These are phyloP conservation scores for Ilyonectria robusta DNA, from an alignment of 2,329 filamentous ascomycete species.

Conservation along the genomic window DNA sequence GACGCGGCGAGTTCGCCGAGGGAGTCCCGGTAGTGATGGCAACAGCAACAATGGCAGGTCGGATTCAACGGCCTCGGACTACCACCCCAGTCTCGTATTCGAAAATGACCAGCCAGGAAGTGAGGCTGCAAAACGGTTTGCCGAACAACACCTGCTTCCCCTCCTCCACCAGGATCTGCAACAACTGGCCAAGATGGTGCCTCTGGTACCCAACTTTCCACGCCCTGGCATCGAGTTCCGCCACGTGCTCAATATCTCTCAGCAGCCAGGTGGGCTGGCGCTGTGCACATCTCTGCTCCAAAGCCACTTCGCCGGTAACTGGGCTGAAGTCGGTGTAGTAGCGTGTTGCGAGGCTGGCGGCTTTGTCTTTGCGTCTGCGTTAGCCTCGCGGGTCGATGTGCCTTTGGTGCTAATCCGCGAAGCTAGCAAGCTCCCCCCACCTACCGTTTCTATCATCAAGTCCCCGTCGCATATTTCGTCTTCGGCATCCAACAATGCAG, in stretches of 20 bases:
- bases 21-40: slow-evolving; percentile 21
- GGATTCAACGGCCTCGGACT: slow-evolving; percentile 43
- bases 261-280: slow-evolving; percentile 64
- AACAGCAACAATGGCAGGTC: slow-evolving; percentile 28
- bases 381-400: slow-evolving; percentile 58
- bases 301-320: slow-evolving; percentile 61
- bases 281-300: slow-evolving; percentile 67
- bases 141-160: slow-evolving; percentile 57
- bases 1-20: slow-evolving; percentile 55
- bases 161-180: slow-evolving; percentile 63
- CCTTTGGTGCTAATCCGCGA: slow-evolving; percentile 67
- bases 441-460: slow-evolving; percentile 64
- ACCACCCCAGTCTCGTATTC: slow-evolving; percentile 64
- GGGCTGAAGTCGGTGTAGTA: slow-evolving; percentile 61
- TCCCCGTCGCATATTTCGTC: slow-evolving; percentile 68
- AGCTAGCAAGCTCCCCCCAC: slow-evolving; percentile 71
- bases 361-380: slow-evolving; percentile 66
- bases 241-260: slow-evolving; percentile 69
- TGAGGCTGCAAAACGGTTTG: slow-evolving; percentile 58
- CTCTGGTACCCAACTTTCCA: slow-evolving; percentile 64
- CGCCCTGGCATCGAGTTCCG: slow-evolving; percentile 66
- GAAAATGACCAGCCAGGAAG: slow-evolving; percentile 63
- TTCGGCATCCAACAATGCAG: slow-evolving; percentile 39
- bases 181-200: slow-evolving; percentile 65
- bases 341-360: slow-evolving; percentile 71